Conservation (phyloP, 805 yeast genomes). For the Tetrapisispora arboricola region DNA sequence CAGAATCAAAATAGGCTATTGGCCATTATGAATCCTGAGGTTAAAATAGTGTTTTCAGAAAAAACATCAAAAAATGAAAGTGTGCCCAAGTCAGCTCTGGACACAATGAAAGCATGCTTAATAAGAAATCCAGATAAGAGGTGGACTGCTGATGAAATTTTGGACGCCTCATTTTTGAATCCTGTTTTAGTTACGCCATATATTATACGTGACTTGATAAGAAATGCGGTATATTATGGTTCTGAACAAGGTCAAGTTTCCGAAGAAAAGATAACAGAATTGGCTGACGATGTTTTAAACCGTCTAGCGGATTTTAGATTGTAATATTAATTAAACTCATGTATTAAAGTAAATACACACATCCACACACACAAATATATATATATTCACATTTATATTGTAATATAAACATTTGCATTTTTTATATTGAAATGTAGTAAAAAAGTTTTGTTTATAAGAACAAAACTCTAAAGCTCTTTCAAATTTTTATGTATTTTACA, state of each 20-base stretch:
- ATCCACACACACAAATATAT: background rate
- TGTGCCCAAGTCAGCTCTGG: constrained; percentile 64
- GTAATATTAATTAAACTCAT: constrained; percentile 5
- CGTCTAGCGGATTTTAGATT: constrained; percentile 29
- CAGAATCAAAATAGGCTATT: constrained; percentile 66
- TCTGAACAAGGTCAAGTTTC: constrained; percentile 34
- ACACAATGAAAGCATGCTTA: constrained; percentile 62
- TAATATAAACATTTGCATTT: background rate
- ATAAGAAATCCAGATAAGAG: constrained; percentile 59
- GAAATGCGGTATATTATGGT: constrained; percentile 71
- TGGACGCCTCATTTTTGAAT: constrained; percentile 53
- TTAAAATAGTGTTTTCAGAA: constrained; percentile 56
- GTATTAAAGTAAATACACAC: too few relatives aligned
- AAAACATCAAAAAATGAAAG: constrained; percentile 47
- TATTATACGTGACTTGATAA: constrained; percentile 60
- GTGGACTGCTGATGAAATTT: constrained; percentile 50
- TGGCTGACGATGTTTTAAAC: constrained; percentile 51
- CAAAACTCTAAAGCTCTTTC: too few relatives aligned
- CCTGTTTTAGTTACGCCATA: constrained; percentile 65
- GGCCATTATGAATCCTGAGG: constrained; percentile 81
- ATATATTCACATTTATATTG: background rate
- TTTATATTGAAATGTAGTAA: too few relatives aligned
- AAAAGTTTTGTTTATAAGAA: too few relatives aligned
- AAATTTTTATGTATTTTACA: too few relatives aligned
- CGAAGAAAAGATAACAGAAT: constrained; percentile 35